Evolutionary conservation across 768 basidiomycete genomes (phyloP).

Genomic region (Hypholoma fasciculare): DNA sequence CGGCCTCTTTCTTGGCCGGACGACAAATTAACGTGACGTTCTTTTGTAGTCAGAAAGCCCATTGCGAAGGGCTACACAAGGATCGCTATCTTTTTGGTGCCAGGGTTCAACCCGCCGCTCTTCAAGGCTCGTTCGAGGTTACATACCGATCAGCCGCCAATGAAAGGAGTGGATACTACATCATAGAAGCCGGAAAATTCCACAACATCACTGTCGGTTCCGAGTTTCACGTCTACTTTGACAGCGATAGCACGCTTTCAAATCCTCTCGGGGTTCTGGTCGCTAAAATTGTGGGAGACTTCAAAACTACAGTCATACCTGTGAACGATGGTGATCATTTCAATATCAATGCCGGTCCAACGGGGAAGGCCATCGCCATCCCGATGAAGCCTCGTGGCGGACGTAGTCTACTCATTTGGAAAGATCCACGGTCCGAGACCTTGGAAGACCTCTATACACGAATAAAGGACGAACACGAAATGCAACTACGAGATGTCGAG

Average conservation of each 20-base stretch:
- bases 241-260: background rate
- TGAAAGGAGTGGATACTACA: background rate
- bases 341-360: background rate
- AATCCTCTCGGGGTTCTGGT: background rate
- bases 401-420: background rate
- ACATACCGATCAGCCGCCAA: too few relatives aligned
- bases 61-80: conserved; percentile 9
- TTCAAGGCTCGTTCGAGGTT: background rate
- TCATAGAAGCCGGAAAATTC: background rate
- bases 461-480: background rate
- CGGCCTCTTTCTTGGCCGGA: background rate
- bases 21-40: background rate
- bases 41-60: conserved; percentile 9
- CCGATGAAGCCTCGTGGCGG: background rate
- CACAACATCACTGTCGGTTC: background rate
- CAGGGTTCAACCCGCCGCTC: background rate
- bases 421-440: background rate
- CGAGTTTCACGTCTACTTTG: background rate
- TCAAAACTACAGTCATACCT: background rate
- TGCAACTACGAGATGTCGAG: background rate
- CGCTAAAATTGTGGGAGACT: background rate
- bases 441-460: background rate
- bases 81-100: background rate
- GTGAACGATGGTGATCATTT: background rate
- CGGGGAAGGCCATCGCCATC: background rate